These are phyloP conservation scores for Cucurbita pepo DNA, from an alignment of 306 rosid species.

Conservation along the genomic window DNA sequence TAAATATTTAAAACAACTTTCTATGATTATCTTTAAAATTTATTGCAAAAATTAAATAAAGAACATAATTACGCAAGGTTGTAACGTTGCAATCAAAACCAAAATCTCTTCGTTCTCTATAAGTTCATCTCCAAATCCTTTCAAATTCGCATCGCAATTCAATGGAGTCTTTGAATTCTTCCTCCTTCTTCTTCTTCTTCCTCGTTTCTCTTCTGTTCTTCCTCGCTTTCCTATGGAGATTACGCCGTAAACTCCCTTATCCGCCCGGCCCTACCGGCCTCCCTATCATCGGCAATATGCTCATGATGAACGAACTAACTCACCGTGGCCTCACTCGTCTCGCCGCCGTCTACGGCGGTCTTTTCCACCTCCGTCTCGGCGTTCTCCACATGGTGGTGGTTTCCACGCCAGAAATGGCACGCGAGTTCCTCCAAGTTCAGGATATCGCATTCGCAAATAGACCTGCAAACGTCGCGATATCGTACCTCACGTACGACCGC, in stretches of 20 bases:
- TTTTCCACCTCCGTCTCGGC: conserved; percentile 14
- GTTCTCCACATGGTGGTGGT: conserved; percentile 11
- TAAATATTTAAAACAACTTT: too few relatives aligned
- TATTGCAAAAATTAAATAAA: not conserved
- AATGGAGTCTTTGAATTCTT: not conserved
- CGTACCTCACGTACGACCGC: conserved; percentile 9
- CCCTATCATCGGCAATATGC: conserved; percentile 36
- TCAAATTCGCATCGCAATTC: not conserved
- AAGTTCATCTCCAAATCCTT: not conserved
- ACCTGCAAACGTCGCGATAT: conserved; percentile 4
- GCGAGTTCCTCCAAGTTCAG: conserved; percentile 13
- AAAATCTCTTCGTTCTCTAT: not conserved
- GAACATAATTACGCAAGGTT: not conserved
- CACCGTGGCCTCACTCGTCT: conserved; percentile 24
- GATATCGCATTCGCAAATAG: conserved; percentile 14
- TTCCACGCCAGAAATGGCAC: conserved; percentile 16
- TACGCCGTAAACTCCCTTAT: conserved; percentile 15
- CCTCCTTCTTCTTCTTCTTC: not conserved
- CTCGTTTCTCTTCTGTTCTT: not conserved
- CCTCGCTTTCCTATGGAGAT: not conserved
- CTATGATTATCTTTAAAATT: too few relatives aligned
- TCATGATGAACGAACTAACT: conserved; percentile 29
- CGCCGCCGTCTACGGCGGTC: conserved; percentile 22
- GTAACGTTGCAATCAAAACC: not conserved
- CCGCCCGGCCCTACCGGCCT: conserved; percentile 44